phyloP scores from a whole-genome alignment of 2,329 filamentous ascomycete genomes.

The Cladosporium phlei region DNA sequence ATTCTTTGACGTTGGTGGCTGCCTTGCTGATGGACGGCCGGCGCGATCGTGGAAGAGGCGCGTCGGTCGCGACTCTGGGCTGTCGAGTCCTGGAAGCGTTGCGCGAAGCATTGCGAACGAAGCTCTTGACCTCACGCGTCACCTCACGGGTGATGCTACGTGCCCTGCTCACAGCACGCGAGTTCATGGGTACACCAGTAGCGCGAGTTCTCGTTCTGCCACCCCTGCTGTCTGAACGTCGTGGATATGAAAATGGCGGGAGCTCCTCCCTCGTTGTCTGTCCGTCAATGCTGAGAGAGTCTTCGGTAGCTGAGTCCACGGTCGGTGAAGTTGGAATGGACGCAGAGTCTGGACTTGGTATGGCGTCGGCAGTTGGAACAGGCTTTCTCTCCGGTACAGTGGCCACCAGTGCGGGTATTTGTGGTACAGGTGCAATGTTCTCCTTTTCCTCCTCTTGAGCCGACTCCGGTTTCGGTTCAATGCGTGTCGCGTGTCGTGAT shows the following conservation, averaged over 20 bases:
- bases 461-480: background rate
- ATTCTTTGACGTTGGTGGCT: constrained; percentile 33
- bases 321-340: constrained; percentile 1
- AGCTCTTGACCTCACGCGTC: constrained; percentile 15
- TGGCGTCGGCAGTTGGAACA: constrained; percentile 16
- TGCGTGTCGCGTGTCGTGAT: constrained; percentile 9
- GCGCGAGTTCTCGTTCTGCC: constrained; percentile 4
- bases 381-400: constrained; percentile 24
- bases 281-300: background rate
- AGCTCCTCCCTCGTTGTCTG: background rate
- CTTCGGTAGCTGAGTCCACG: background rate
- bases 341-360: background rate
- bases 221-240: constrained; percentile 2
- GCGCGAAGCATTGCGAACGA: constrained; percentile 8
- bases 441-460: constrained; percentile 10
- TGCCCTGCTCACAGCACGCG: constrained; percentile 18
- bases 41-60: background rate
- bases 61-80: background rate
- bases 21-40: constrained; percentile 7
- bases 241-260: background rate
- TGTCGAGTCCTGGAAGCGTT: background rate
- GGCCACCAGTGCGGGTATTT: constrained; percentile 14
- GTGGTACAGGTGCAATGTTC: constrained; percentile 10
- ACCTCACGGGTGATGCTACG: constrained; percentile 20
- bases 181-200: constrained; percentile 5